These are phyloP conservation scores for Alnus glutinosa DNA, from an alignment of 306 rosid species.

Conservation along the genomic window DNA sequence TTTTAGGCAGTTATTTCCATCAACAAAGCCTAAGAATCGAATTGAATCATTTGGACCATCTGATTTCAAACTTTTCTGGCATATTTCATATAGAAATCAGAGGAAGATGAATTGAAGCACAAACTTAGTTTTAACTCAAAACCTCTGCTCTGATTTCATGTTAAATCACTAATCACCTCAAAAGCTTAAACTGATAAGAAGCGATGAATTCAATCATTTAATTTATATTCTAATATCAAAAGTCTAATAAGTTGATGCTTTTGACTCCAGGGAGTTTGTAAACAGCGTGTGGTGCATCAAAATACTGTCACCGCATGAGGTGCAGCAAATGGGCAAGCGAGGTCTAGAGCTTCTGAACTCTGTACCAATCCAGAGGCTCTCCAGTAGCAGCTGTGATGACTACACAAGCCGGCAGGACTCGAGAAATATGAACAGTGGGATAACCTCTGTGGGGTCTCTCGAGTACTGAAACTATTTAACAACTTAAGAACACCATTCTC, in stretches of 20 bases:
- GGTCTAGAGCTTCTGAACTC: conserved; percentile 77
- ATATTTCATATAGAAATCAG: neutral
- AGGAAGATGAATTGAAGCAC: neutral
- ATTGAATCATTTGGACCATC: neutral
- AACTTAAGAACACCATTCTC: conserved; percentile 38
- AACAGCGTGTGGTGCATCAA: conserved; percentile 93
- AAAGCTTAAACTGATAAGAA: too few relatives aligned
- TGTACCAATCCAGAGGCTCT: conserved; percentile 80
- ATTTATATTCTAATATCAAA: too few relatives aligned
- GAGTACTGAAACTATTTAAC: conserved; percentile 63
- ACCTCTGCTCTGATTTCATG: too few relatives aligned
- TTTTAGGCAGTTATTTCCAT: neutral
- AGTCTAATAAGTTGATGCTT: conserved; percentile 14
- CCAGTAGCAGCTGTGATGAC: conserved; percentile 66
- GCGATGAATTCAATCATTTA: neutral
- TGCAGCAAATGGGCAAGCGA: conserved; percentile 87
- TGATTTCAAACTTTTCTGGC: neutral
- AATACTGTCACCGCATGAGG: conserved; percentile 96
- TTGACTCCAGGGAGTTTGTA: conserved; percentile 80
- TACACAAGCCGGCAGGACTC: conserved; percentile 77
- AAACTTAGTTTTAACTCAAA: too few relatives aligned
- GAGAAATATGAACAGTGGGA: conserved; percentile 68
- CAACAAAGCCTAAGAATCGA: too few relatives aligned
- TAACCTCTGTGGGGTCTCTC: conserved; percentile 78
- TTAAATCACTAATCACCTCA: too few relatives aligned